phyloP scores from a whole-genome alignment of 2,329 filamentous ascomycete genomes.

The Aspergillus tubingensis region DNA sequence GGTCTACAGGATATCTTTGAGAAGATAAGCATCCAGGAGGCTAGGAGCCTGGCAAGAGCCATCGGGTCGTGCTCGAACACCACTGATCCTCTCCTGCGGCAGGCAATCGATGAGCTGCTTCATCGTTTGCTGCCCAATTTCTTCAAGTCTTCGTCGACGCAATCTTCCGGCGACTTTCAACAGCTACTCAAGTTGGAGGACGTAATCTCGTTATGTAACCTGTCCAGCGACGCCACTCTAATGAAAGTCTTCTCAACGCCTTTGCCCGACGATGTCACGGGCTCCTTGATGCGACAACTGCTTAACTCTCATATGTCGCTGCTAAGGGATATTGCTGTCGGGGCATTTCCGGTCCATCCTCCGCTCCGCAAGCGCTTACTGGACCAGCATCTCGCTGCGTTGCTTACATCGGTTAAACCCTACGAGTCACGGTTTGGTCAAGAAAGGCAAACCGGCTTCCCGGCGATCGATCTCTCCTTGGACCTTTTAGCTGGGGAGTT shows the following conservation, averaged over 20 bases:
- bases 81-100: neutral
- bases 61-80: neutral
- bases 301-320: neutral
- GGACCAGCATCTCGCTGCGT: neutral
- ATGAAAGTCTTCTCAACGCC: neutral
- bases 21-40: constrained; percentile 4
- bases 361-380: neutral
- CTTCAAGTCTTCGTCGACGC: neutral
- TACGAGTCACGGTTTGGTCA: neutral
- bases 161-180: neutral
- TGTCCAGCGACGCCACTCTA: neutral
- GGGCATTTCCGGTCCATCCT: neutral
- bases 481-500: neutral
- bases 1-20: constrained; percentile 1
- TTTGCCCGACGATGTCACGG: neutral
- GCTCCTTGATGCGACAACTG: neutral
- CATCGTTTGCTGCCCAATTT: neutral
- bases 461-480: neutral
- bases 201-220: neutral
- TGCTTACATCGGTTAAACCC: neutral
- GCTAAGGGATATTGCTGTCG: neutral
- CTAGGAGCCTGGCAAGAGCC: neutral
- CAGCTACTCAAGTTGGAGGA: neutral
- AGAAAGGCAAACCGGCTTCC: neutral
- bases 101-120: neutral